Conservation (phyloP, 176 grass and related monocot species). For the Musa itinerans region DNA sequence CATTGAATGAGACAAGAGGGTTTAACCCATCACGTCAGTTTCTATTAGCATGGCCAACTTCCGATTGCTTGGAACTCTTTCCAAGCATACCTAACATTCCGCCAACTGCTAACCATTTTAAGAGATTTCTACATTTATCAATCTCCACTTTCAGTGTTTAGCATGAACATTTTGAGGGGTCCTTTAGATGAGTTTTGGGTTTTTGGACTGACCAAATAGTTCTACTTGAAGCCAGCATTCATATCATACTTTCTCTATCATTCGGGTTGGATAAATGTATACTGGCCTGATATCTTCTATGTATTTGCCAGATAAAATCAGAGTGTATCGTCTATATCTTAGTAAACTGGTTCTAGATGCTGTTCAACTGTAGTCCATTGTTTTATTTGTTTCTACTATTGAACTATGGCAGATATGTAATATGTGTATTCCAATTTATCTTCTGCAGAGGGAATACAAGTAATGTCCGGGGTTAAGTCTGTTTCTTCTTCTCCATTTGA, state of each 20-base stretch:
- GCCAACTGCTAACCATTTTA: not conserved
- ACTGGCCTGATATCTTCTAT: not conserved
- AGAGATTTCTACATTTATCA: not conserved
- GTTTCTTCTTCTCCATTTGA: conserved; percentile 40
- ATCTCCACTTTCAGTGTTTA: not conserved
- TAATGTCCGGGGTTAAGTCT: conserved; percentile 39
- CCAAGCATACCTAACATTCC: not conserved
- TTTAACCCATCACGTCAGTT: not conserved
- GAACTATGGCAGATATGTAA: not conserved
- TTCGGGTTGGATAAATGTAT: not conserved
- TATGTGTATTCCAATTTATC: conserved; percentile 22
- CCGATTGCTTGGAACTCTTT: not conserved
- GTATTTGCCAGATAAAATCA: not conserved
- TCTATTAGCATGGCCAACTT: not conserved
- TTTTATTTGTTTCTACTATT: conserved; percentile 33
- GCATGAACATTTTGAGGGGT: not conserved
- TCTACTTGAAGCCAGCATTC: not conserved
- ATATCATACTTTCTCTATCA: not conserved
- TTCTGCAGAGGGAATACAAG: conserved; percentile 15
- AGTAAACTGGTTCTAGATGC: conserved; percentile 48
- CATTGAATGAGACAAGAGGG: not conserved
- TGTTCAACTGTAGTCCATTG: conserved; percentile 22
- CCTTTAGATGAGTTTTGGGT: not conserved
- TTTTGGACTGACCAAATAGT: not conserved
- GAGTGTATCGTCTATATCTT: not conserved